These are phyloP conservation scores for Salix dunnii DNA, from an alignment of 345 rosid species.

Conservation along the genomic window DNA sequence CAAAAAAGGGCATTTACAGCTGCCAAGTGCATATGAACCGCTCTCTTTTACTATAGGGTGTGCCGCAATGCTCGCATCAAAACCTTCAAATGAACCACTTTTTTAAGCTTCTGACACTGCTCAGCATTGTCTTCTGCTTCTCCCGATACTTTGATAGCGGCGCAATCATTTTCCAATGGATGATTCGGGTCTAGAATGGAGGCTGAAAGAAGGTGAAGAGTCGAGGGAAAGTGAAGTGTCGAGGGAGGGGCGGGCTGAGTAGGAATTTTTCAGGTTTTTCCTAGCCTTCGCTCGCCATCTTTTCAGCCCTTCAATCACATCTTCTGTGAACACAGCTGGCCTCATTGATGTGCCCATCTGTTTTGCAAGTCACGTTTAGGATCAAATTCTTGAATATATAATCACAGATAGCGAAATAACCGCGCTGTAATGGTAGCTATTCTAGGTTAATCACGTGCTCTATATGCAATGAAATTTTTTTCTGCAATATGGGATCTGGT, in stretches of 20 bases:
- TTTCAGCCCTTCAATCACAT: slow-evolving; percentile 38
- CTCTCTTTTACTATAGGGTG: background rate
- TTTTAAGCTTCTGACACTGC: background rate
- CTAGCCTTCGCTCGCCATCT: slow-evolving; percentile 46
- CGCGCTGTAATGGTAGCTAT: background rate
- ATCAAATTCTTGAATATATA: background rate
- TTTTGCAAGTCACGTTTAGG: background rate
- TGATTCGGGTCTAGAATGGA: slow-evolving; percentile 2
- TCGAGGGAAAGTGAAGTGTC: slow-evolving; percentile 14
- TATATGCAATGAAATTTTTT: background rate
- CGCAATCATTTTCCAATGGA: background rate
- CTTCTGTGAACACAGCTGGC: slow-evolving; percentile 39
- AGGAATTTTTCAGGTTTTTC: slow-evolving; percentile 22
- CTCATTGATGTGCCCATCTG: slow-evolving; percentile 67
- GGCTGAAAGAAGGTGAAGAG: slow-evolving; percentile 37
- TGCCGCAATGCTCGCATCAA: background rate
- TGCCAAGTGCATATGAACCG: background rate
- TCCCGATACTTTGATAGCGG: slow-evolving; percentile 11
- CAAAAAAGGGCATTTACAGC: background rate
- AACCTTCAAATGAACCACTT: slow-evolving; percentile 31
- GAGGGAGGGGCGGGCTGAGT: background rate
- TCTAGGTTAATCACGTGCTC: background rate
- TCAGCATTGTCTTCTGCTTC: slow-evolving; percentile 7
- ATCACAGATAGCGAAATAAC: background rate
- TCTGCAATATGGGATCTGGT: background rate